These are phyloP conservation scores for Obba rivulosa DNA, from an alignment of 768 basidiomycete species.

Conservation along the genomic window DNA sequence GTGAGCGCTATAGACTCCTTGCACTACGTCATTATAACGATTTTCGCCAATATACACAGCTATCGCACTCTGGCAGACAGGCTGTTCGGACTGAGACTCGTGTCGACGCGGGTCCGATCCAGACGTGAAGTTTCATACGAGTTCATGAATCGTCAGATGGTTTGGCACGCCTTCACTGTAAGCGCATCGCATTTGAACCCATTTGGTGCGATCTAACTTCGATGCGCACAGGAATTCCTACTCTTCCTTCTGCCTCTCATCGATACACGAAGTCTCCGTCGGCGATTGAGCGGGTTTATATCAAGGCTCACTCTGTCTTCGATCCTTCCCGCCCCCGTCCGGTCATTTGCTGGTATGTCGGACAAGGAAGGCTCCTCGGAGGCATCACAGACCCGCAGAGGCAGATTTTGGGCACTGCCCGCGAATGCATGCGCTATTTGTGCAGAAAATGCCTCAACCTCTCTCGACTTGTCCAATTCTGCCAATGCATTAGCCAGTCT, in stretches of 20 bases:
- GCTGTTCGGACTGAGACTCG: conserved; percentile 66
- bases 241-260: conserved; percentile 87
- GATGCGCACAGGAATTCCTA: conserved; percentile 74
- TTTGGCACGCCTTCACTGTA: conserved; percentile 98
- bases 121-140: conserved; percentile 92
- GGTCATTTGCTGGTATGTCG: conserved; percentile 16
- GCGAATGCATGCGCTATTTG: conserved; percentile 87
- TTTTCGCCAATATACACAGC: conserved; percentile 34
- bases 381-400: conserved; percentile 22
- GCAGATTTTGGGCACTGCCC: conserved; percentile 68
- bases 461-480: conserved; percentile 50
- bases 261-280: conserved; percentile 59
- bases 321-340: conserved; percentile 30
- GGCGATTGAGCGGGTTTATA: conserved; percentile 39
- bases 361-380: not conserved
- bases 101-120: conserved; percentile 62
- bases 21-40: not conserved
- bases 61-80: conserved; percentile 84
- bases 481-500: conserved; percentile 39
- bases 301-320: conserved; percentile 18
- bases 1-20: conserved; percentile 37
- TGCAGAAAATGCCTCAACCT: conserved; percentile 65
- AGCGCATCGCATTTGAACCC: conserved; percentile 21
- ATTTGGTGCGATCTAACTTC: not conserved
- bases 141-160: conserved; percentile 99